Conservation (phyloP, 2,329 filamentous ascomycete species). For the Neospermospora avenae region DNA sequence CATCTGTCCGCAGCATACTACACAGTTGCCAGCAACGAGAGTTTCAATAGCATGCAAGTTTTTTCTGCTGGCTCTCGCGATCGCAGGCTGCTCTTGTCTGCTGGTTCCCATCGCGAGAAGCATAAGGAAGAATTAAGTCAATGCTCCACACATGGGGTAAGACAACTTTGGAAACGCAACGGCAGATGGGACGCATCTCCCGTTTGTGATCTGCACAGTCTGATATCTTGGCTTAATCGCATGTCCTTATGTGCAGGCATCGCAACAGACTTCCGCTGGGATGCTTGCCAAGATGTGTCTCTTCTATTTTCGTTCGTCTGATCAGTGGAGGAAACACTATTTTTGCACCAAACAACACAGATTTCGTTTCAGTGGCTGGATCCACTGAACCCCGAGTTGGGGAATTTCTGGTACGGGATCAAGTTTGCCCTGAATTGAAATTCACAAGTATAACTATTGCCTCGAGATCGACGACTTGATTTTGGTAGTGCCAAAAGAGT, state of each 20-base stretch:
- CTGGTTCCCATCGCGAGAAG: too few species aligned
- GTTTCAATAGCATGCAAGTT: not conserved
- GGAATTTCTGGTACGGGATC: not conserved
- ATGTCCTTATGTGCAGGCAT: not conserved
- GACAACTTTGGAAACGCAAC: not conserved
- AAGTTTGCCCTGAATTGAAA: not conserved
- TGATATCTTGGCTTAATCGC: constrained; percentile 3
- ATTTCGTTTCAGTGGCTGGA: not conserved
- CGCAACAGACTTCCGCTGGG: not conserved
- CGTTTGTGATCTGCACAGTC: not conserved
- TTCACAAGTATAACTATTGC: not conserved
- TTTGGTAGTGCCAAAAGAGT: not conserved
- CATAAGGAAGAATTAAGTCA: not conserved
- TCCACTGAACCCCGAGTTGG: not conserved
- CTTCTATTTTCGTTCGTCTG: constrained; percentile 1
- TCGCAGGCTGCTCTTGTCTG: too few species aligned
- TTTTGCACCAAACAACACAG: not conserved
- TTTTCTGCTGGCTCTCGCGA: too few species aligned
- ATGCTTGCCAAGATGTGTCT: not conserved
- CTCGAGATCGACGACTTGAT: not conserved
- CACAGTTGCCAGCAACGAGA: not conserved
- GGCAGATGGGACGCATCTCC: not conserved
- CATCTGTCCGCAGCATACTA: not conserved
- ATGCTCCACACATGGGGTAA: not conserved
- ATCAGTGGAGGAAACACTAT: not conserved